A percentile compares a stretch with the other conserved stretches of the same genome.
phyloP scores from a whole-genome alignment of 164 flowering plant species.

The Vitis rupestris region DNA sequence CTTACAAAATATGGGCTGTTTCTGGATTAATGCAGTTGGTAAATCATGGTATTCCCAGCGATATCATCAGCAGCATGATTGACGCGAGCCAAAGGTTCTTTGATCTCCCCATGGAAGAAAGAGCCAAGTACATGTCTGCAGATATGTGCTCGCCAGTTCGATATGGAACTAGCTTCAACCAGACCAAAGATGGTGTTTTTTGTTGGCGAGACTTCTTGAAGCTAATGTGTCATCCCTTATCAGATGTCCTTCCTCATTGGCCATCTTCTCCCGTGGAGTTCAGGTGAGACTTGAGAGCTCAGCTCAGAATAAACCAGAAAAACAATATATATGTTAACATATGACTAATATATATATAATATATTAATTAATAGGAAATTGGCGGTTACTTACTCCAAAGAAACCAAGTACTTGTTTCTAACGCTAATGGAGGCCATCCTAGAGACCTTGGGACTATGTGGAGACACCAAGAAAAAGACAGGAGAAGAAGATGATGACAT shows the following conservation, averaged over 20 bases:
- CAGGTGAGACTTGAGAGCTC: conserved; percentile 32
- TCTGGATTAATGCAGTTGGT: conserved; percentile 46
- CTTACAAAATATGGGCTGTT: too few species aligned
- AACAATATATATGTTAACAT: too few species aligned
- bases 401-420: conserved; percentile 48
- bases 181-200: conserved; percentile 73
- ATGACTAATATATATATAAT: too few species aligned
- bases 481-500: conserved; percentile 20
- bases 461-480: conserved; percentile 7
- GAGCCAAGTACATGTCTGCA: conserved; percentile 63
- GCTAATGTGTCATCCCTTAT: conserved; percentile 46
- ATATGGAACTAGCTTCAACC: conserved; percentile 89
- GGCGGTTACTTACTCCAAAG: conserved; percentile 52
- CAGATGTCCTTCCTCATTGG: conserved; percentile 60
- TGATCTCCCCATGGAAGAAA: conserved; percentile 70
- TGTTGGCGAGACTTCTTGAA: conserved; percentile 96
- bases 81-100: conserved; percentile 62
- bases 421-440: conserved; percentile 61
- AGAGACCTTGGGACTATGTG: conserved; percentile 57
- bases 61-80: conserved; percentile 40
- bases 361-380: conserved; percentile 37
- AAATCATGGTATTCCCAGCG: conserved; percentile 63
- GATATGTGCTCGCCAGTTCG: conserved; percentile 68
- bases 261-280: conserved; percentile 77
- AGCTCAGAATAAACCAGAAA: too few species aligned